Evolutionary conservation across 225 moss, liverwort and hornwort species (phyloP).

Genomic region (Climacium dendroides): DNA sequence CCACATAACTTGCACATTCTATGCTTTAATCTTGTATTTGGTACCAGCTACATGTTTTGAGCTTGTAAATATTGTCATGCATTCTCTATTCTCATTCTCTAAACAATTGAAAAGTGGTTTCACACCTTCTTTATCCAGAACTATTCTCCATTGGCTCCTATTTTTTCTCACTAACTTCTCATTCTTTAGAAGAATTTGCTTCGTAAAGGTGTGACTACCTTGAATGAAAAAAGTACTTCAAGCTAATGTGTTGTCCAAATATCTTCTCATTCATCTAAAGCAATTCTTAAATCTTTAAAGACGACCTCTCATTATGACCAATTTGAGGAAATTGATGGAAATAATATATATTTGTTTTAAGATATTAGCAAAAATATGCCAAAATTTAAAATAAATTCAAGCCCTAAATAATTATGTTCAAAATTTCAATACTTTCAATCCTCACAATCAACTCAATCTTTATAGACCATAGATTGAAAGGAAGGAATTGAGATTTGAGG

Average conservation of each 20-base stretch:
- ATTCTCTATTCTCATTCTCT: too few relatives aligned
- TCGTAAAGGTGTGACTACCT: too few relatives aligned
- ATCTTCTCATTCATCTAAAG: too few relatives aligned
- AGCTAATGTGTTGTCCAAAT: neutral
- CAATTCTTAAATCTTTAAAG: neutral
- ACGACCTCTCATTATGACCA: neutral
- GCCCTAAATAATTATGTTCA: neutral
- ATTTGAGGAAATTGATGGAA: fast-evolving
- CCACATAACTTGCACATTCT: too few relatives aligned
- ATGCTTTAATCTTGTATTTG: too few relatives aligned
- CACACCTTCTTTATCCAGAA: too few relatives aligned
- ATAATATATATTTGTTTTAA: fast-evolving
- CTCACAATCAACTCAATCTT: neutral
- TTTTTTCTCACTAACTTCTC: too few relatives aligned
- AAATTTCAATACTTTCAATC: neutral
- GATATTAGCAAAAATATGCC: neutral
- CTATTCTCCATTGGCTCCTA: too few relatives aligned
- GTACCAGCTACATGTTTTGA: too few relatives aligned
- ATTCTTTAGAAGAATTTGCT: too few relatives aligned
- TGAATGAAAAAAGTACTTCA: neutral
- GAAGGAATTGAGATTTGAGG: fast-evolving
- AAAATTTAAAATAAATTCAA: neutral
- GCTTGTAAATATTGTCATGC: too few relatives aligned
- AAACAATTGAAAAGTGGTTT: too few relatives aligned
- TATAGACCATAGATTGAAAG: neutral